Evolutionary conservation across 1,139 yeast genomes (phyloP).

Genomic region (Suhomyces choctaworum): DNA sequence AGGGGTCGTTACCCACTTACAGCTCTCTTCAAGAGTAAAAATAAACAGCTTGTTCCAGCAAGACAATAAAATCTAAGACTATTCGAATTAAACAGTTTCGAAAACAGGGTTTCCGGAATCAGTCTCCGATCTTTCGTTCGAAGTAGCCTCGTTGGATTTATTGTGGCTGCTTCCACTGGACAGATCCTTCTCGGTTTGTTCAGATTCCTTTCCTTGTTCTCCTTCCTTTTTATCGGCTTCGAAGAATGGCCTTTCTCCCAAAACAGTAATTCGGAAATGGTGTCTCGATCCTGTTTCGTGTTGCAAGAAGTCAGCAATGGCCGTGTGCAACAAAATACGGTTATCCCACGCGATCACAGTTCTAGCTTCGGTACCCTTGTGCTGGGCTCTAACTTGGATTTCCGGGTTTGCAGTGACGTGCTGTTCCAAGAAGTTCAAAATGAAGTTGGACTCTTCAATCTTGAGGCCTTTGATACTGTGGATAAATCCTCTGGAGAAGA

Average conservation of each 20-base stretch:
- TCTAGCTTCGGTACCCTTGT: slow-evolving; percentile 23
- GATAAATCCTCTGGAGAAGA: slow-evolving; percentile 24
- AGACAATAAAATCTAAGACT: too few species aligned
- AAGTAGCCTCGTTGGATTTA: slow-evolving; percentile 5
- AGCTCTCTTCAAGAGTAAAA: too few species aligned
- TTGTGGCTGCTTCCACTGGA: slow-evolving; percentile 11
- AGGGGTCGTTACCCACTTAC: too few species aligned
- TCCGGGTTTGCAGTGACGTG: slow-evolving; percentile 27
- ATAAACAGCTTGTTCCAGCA: too few species aligned
- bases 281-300: slow-evolving; percentile 25
- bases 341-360: slow-evolving; percentile 32
- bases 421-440: slow-evolving; percentile 25
- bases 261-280: slow-evolving; percentile 27
- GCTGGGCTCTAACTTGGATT: slow-evolving; percentile 28
- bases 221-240: slow-evolving; percentile 9
- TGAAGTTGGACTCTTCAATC: slow-evolving; percentile 23
- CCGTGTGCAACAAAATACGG: slow-evolving; percentile 25
- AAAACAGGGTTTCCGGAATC: slow-evolving; percentile 5
- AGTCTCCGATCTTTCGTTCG: not conserved
- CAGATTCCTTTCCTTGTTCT: slow-evolving; percentile 9
- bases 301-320: slow-evolving; percentile 26
- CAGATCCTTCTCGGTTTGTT: slow-evolving; percentile 10
- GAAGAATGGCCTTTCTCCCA: slow-evolving; percentile 28
- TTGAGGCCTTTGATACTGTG: slow-evolving; percentile 28
- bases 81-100: slow-evolving; percentile 5